Evolutionary conservation across 805 yeast species (phyloP).

Genomic region (Hanseniaspora meyeri): DNA sequence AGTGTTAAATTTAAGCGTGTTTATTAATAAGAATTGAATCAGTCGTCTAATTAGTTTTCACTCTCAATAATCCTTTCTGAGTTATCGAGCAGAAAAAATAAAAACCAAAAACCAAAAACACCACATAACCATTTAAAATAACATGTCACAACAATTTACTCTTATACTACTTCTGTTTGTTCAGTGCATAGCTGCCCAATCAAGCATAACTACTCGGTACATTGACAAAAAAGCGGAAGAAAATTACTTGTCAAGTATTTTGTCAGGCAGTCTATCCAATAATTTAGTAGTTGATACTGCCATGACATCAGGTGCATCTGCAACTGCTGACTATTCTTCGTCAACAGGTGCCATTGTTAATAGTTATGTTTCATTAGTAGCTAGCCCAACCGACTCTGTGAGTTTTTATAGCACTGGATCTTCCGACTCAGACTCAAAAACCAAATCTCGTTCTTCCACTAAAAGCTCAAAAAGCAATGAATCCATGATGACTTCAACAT

Average conservation of each 20-base stretch:
- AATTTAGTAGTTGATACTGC: not conserved
- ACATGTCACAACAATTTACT: not conserved
- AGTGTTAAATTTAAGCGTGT: no score
- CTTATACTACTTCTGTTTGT: not conserved
- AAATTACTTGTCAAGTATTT: constrained; percentile 1
- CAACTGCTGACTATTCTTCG: not conserved
- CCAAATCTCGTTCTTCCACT: not conserved
- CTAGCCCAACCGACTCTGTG: not conserved
- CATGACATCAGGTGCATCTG: not conserved
- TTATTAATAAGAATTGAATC: no score
- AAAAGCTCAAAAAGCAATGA: not conserved
- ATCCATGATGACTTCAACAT: not conserved
- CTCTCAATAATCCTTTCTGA: no score
- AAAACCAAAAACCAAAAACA: not conserved
- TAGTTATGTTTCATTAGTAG: not conserved
- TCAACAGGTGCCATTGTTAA: not conserved
- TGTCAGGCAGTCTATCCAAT: constrained; percentile 1
- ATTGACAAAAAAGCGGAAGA: not conserved
- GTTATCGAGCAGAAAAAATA: not conserved
- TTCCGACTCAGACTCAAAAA: not conserved
- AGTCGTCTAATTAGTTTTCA: no score
- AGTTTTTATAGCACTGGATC: not conserved
- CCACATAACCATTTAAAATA: not conserved
- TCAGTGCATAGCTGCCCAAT: not conserved
- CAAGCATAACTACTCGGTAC: not conserved